Evolutionary conservation across 768 basidiomycete species (phyloP).

Genomic region (Pleurotus tuber-regium): DNA sequence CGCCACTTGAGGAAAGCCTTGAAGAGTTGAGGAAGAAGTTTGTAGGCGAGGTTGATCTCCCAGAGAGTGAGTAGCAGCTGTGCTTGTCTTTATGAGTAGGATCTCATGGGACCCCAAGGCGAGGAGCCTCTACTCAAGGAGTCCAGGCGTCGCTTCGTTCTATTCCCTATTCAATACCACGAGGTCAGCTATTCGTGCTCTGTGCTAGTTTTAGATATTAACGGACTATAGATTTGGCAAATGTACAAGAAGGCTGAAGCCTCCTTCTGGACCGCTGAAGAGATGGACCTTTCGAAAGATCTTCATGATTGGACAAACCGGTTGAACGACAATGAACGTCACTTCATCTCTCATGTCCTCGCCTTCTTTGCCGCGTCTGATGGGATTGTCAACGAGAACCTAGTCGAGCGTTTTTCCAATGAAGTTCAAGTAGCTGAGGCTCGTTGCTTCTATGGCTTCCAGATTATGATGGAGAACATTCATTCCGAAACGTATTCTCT

Average conservation of each 20-base stretch:
- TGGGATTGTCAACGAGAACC: slow-evolving; percentile 95
- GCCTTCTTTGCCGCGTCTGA: slow-evolving; percentile 97
- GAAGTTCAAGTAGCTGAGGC: slow-evolving; percentile 94
- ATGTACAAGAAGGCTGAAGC: slow-evolving; percentile 96
- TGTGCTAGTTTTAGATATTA: not conserved
- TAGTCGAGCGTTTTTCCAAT: slow-evolving; percentile 89
- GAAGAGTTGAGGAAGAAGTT: slow-evolving; percentile 43
- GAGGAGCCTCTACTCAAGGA: slow-evolving; percentile 83
- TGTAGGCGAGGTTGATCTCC: slow-evolving; percentile 57
- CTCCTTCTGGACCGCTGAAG: slow-evolving; percentile 92
- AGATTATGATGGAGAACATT: slow-evolving; percentile 99
- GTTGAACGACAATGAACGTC: slow-evolving; percentile 77
- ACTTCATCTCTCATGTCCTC: slow-evolving; percentile 90
- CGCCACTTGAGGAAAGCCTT: slow-evolving; percentile 22
- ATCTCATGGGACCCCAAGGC: slow-evolving; percentile 29
- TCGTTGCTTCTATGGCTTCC: slow-evolving; percentile 96
- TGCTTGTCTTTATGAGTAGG: not conserved
- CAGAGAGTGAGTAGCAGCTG: slow-evolving; percentile 33
- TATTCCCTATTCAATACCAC: slow-evolving; percentile 92
- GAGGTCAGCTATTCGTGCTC: slow-evolving; percentile 52
- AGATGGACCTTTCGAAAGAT: slow-evolving; percentile 88
- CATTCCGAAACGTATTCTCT: slow-evolving; percentile 97
- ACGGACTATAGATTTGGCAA: slow-evolving; percentile 75
- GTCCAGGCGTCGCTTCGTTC: slow-evolving; percentile 77
- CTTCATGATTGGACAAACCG: slow-evolving; percentile 80